A percentile compares a stretch with the other conserved stretches of the same genome.
phyloP scores from a whole-genome alignment of 2,329 filamentous ascomycete species.

The Botryosphaeria dothidea region DNA sequence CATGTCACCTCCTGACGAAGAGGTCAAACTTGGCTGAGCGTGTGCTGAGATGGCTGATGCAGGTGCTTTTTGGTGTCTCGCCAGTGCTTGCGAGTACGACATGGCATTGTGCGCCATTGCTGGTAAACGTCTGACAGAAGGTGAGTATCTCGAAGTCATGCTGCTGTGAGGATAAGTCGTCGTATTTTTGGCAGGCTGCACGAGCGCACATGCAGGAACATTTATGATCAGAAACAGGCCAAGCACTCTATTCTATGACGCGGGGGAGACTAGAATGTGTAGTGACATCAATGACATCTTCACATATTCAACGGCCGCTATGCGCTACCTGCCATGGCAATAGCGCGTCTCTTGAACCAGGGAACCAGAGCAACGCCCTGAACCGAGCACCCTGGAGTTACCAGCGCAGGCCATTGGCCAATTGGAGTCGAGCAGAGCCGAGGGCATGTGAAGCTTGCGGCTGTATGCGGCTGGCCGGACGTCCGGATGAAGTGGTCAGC shows the following conservation, averaged over 20 bases:
- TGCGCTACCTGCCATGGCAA: background rate
- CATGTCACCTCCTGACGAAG: background rate
- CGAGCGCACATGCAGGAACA: background rate
- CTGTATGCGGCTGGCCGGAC: background rate
- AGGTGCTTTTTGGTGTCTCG: background rate
- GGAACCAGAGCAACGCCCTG: background rate
- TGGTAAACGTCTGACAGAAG: background rate
- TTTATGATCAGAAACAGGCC: background rate
- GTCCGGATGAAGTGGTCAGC: background rate
- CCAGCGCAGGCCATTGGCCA: background rate
- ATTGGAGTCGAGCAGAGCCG: background rate
- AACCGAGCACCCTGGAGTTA: background rate
- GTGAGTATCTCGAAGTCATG: background rate
- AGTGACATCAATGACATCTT: slow-evolving; percentile 9
- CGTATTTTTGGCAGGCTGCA: background rate
- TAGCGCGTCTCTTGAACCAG: background rate
- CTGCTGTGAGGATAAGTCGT: background rate
- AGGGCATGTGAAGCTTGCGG: background rate
- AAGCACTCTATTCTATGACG: background rate
- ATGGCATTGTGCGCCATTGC: background rate
- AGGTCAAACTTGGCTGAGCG: background rate
- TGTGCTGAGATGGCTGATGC: background rate
- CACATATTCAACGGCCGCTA: background rate
- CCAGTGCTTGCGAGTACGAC: slow-evolving; percentile 6
- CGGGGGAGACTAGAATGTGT: background rate